Conservation (phyloP, 768 basidiomycete species). For the Leccinellum albellum region DNA sequence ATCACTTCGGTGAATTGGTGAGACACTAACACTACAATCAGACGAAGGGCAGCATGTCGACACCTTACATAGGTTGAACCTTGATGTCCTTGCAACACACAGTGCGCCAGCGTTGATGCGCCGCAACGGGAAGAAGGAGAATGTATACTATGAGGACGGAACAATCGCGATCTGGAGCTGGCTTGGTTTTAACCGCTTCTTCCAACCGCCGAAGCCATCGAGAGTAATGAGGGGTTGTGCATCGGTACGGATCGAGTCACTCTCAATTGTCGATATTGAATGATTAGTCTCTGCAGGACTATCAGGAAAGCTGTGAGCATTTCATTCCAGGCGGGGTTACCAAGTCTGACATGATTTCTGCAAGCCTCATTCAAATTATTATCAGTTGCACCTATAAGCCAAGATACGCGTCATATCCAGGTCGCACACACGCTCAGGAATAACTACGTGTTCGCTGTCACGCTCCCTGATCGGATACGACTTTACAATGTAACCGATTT, state of each 20-base stretch:
- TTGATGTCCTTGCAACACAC: slow-evolving; percentile 54
- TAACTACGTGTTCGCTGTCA: slow-evolving; percentile 52
- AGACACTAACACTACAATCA: background rate
- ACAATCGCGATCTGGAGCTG: slow-evolving; percentile 63
- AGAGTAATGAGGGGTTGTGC: slow-evolving; percentile 52
- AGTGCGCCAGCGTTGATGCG: slow-evolving; percentile 51
- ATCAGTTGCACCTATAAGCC: slow-evolving; percentile 45
- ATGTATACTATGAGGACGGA: slow-evolving; percentile 40
- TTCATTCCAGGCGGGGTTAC: background rate
- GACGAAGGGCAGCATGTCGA: background rate
- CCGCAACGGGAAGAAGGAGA: slow-evolving; percentile 16
- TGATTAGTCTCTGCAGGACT: slow-evolving; percentile 48
- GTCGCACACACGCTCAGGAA: slow-evolving; percentile 42
- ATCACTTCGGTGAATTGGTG: slow-evolving; percentile 66
- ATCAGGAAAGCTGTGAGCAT: slow-evolving; percentile 66
- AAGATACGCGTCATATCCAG: slow-evolving; percentile 34
- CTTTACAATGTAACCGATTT: slow-evolving; percentile 48
- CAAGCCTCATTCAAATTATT: slow-evolving; percentile 66
- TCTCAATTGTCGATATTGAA: slow-evolving; percentile 1
- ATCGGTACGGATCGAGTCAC: slow-evolving; percentile 42
- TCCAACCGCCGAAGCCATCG: slow-evolving; percentile 38
- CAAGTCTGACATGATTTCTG: slow-evolving; percentile 2
- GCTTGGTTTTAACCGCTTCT: slow-evolving; percentile 63
- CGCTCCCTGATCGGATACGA: slow-evolving; percentile 38
- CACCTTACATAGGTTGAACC: slow-evolving; percentile 43